A percentile compares a stretch with the other conserved stretches of the same genome.
Evolutionary conservation across 495 filamentous ascomycete species (phyloP).

Genomic region (Tuber calosporum): DNA sequence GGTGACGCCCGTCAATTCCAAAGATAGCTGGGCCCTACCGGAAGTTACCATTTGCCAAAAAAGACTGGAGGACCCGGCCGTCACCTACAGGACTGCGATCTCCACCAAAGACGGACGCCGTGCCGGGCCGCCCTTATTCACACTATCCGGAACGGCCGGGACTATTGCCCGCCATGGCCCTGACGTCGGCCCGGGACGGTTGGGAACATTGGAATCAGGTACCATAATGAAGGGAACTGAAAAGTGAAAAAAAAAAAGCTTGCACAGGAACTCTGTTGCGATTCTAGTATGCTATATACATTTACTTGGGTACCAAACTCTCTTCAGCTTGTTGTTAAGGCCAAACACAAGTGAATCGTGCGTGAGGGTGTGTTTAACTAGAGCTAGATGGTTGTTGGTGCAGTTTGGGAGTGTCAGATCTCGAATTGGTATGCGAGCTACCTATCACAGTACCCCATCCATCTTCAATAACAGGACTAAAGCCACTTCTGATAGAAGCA

Average conservation of each 20-base stretch:
- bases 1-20: no score
- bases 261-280: neutral
- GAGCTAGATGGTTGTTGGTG: neutral
- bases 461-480: neutral
- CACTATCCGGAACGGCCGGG: no score
- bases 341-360: neutral
- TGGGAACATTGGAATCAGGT: neutral
- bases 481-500: neutral
- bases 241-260: no score
- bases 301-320: neutral
- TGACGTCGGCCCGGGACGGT: no score
- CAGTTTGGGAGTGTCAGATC: neutral
- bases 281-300: neutral
- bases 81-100: no score
- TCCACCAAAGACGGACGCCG: no score
- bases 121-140: no score
- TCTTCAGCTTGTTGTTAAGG: neutral
- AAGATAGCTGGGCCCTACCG: no score
- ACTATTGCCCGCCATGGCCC: no score
- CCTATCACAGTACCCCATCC: neutral
- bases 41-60: no score
- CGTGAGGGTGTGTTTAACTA: neutral
- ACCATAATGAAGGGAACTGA: neutral
- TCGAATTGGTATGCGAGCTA: neutral
- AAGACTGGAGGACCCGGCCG: no score